Evolutionary conservation across 169 alveolate species (phyloP).

Genomic region (Plasmodium vinckei): DNA sequence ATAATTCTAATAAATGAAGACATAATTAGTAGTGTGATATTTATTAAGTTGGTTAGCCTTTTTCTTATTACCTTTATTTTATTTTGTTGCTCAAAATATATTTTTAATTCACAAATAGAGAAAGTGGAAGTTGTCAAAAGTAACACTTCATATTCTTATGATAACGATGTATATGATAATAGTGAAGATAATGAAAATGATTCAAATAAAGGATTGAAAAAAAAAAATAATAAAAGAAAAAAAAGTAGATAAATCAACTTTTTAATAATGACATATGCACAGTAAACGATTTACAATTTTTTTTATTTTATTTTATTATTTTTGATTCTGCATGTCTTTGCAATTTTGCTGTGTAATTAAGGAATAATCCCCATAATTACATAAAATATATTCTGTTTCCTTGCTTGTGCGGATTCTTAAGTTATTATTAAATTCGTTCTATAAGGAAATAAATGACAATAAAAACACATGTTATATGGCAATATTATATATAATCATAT

Average conservation of each 20-base stretch:
- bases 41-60: constrained; percentile 13
- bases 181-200: constrained; percentile 21
- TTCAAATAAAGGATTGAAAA: constrained; percentile 14
- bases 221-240: constrained; percentile 30
- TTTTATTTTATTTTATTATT: constrained; percentile 17
- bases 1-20: constrained; percentile 53
- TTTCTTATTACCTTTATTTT: constrained; percentile 18
- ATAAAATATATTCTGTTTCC: constrained; percentile 71
- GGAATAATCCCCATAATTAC: constrained; percentile 64
- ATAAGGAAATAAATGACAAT: neutral
- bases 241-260: constrained; percentile 4
- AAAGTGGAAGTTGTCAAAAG: constrained; percentile 2
- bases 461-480: neutral
- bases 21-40: constrained; percentile 15
- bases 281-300: neutral
- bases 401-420: constrained; percentile 63
- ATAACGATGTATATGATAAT: constrained; percentile 26
- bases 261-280: neutral
- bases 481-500: neutral
- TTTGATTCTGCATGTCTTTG: constrained; percentile 15
- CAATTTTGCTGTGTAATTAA: constrained; percentile 66
- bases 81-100: constrained; percentile 19
- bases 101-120: constrained; percentile 16
- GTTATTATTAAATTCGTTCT: constrained; percentile 58
- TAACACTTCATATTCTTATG: neutral